Percentiles rank a stretch among this genome's conserved stretches.
Conservation (phyloP, 306 rosid genomes). For the Castanea mollissima region DNA sequence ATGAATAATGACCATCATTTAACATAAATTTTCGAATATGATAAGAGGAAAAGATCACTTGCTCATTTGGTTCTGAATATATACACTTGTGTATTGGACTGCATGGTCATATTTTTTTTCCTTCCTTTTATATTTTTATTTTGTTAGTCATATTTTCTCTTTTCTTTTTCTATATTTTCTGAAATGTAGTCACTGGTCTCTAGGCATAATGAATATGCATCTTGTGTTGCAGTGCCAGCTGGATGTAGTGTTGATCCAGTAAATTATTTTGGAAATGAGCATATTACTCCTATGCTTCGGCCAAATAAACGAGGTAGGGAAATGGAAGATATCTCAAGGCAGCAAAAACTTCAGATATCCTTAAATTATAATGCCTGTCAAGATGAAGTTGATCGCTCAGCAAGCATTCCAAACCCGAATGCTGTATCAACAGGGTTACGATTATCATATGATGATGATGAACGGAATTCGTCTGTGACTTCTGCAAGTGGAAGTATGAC, state of each 20-base stretch:
- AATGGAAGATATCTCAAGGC: constrained; percentile 64
- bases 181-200: constrained; percentile 17
- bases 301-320: constrained; percentile 66
- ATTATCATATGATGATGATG: constrained; percentile 88
- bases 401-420: constrained; percentile 71
- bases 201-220: constrained; percentile 15
- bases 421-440: constrained; percentile 88
- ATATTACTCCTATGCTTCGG: constrained; percentile 51
- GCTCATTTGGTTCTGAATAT: neutral
- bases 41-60: neutral
- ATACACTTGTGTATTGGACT: constrained; percentile 1
- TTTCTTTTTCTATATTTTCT: neutral
- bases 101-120: neutral
- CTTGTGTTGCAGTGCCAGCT: constrained; percentile 58
- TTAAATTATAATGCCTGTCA: constrained; percentile 63
- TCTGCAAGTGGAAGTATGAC: constrained; percentile 88
- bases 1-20: neutral
- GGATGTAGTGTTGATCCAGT: constrained; percentile 77
- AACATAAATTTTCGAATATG: neutral
- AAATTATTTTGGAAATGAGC: constrained; percentile 74
- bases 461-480: constrained; percentile 86
- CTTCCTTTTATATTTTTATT: neutral
- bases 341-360: constrained; percentile 83
- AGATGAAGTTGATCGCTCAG: constrained; percentile 68
- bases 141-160: neutral